phyloP scores from a whole-genome alignment of 2,329 filamentous ascomycete species.

The Scleromitrula shiraiana region DNA sequence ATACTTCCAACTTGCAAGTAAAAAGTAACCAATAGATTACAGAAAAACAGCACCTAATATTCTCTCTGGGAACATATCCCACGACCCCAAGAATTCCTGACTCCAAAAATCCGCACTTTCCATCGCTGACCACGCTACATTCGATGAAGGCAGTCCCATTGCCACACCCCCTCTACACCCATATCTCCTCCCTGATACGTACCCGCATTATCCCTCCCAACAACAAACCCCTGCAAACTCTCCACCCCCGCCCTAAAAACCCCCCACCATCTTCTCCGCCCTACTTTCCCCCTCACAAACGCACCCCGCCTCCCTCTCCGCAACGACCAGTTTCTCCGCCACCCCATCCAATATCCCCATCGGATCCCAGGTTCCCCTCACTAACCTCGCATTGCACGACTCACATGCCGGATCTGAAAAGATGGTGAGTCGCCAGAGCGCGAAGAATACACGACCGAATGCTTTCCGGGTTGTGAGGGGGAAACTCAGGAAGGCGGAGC shows the following conservation, averaged over 20 bases:
- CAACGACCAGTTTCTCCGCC: not conserved
- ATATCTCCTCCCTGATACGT: no score
- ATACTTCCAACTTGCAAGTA: no score
- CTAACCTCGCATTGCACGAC: conserved; percentile 1
- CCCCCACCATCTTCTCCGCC: conserved; percentile 1
- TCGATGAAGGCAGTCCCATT: conserved; percentile 2
- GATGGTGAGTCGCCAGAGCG: not conserved
- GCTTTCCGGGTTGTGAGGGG: conserved; percentile 1
- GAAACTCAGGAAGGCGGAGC: not conserved
- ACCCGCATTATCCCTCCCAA: no score
- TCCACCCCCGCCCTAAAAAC: not conserved
- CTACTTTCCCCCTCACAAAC: not conserved
- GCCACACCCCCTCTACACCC: no score
- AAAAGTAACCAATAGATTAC: no score
- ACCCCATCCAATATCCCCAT: not conserved
- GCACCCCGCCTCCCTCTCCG: not conserved
- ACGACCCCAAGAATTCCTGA: conserved; percentile 4
- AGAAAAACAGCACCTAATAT: no score
- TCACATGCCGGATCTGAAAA: not conserved
- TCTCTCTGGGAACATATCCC: no score
- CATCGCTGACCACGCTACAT: no score
- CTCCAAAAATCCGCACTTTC: conserved; percentile 2
- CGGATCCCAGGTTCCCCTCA: not conserved
- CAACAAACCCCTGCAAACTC: not conserved
- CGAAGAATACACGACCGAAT: not conserved